These are phyloP conservation scores for Penicillium lividum DNA, from an alignment of 495 filamentous ascomycete species.

Conservation along the genomic window DNA sequence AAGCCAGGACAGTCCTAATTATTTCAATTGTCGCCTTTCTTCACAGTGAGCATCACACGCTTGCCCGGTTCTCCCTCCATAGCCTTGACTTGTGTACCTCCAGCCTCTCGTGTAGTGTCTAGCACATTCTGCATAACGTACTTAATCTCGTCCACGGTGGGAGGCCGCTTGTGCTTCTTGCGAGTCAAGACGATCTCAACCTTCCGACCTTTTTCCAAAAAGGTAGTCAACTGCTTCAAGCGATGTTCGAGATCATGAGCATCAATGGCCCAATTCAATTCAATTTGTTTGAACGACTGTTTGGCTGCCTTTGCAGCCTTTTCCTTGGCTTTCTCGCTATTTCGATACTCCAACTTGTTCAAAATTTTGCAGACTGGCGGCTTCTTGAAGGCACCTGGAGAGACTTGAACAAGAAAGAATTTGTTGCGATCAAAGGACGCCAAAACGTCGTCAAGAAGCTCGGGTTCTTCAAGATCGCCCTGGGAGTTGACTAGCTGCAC, in stretches of 20 bases:
- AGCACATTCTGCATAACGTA: constrained; percentile 41
- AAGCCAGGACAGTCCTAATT: neutral
- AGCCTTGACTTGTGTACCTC: constrained; percentile 38
- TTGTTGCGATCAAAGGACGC: constrained; percentile 45
- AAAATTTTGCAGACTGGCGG: constrained; percentile 68
- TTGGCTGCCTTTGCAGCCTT: constrained; percentile 40
- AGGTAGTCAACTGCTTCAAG: constrained; percentile 57
- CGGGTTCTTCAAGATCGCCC: constrained; percentile 48
- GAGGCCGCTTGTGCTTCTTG: constrained; percentile 44
- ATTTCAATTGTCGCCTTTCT: constrained; percentile 35
- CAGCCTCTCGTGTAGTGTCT: constrained; percentile 36
- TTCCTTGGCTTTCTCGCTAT: constrained; percentile 43
- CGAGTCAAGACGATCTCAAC: constrained; percentile 62
- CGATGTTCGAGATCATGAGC: constrained; percentile 64
- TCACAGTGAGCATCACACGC: constrained; percentile 38
- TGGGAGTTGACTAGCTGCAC: constrained; percentile 57
- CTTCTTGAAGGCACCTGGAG: constrained; percentile 27
- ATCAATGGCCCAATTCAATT: constrained; percentile 83
- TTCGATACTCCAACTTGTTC: constrained; percentile 46
- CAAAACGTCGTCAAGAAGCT: constrained; percentile 46
- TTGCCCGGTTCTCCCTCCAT: constrained; percentile 49
- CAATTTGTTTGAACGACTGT: constrained; percentile 62
- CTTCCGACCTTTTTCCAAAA: constrained; percentile 61
- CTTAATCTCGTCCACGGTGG: constrained; percentile 46
- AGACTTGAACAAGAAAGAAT: constrained; percentile 61